Evolutionary conservation across 345 rosid species (phyloP), one percentile per base, ranked within the genome.

Genomic region (Pseudoturritis turrita): DNA sequence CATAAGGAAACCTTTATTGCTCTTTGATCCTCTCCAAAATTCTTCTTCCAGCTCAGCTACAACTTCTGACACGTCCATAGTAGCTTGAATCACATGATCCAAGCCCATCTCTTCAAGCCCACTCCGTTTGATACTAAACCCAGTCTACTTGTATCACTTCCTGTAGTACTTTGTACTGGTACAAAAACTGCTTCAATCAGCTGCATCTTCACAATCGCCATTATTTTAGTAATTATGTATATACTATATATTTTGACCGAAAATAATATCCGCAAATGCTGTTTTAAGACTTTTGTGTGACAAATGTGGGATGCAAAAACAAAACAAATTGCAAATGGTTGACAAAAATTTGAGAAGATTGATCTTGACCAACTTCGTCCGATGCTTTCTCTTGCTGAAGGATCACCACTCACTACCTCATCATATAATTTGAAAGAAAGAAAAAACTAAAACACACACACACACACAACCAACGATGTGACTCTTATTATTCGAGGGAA

Each of bases 321-420:
- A 19, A 33, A 21, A 50, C 0, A 35, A 8, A 47, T 21, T 43
- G 19, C 18, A 50, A 35, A 46, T 47, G 33, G 14, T 49, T 49
- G 57, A 49, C 31, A 10, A 66, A n/a, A 6, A 26, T 49, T 21
- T 13, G 5, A 14, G 58, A 35, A 47, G 35, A 47, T 17, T 51
- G 23, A 14, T 53, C 19, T 28, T 39, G 52, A 53, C 72, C 52
- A 40, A 40, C 62, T 40, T 67, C 50, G 21, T 67, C 61, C 72
- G 40, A 25, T 53, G 72, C 41, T 40, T 67, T 67, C 18, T 28
- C 26, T 7, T 10, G 23, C 6, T 17, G 54, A 45, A 29, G 12
- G 15, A 35, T 65, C 21, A 60, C 17, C 68, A 36, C 17, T 39
- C 61, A 52, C 37, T 19, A 0, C 6, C 54, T 6, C 41, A 29